These are phyloP conservation scores for Rusavskia elegans DNA, from an alignment of 495 filamentous ascomycete species.

Conservation along the genomic window DNA sequence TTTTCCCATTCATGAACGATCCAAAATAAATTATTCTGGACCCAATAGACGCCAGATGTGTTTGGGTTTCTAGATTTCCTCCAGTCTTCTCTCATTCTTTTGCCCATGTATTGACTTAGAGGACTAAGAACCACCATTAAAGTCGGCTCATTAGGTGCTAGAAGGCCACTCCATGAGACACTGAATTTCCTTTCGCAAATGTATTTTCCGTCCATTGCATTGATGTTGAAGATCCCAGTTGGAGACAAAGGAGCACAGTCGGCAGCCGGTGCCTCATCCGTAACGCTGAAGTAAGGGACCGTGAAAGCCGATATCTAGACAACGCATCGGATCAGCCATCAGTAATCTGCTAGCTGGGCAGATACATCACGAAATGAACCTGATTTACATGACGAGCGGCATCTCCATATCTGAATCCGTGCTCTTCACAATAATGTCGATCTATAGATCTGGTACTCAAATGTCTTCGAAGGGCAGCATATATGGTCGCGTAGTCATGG, in stretches of 20 bases:
- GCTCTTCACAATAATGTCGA: background rate
- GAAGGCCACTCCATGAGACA: background rate
- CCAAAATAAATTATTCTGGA: background rate
- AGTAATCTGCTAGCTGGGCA: background rate
- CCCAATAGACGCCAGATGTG: background rate
- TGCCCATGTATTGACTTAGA: background rate
- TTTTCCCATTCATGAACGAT: background rate
- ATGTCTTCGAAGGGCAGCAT: slow-evolving; percentile 5
- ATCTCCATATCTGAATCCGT: too few species aligned
- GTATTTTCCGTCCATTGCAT: background rate
- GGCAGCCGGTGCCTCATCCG: background rate
- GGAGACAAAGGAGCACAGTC: slow-evolving; percentile 1
- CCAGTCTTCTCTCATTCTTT: background rate
- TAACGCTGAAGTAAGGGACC: slow-evolving; percentile 1
- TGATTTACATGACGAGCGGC: too few species aligned
- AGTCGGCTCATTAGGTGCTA: background rate
- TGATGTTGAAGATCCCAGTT: background rate
- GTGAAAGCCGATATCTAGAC: background rate
- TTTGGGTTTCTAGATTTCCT: too few species aligned
- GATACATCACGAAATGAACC: too few species aligned
- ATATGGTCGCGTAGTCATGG: slow-evolving; percentile 1
- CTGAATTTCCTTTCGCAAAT: background rate
- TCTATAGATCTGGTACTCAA: background rate
- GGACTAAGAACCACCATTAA: background rate
- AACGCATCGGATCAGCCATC: background rate